Evolutionary conservation across 139 green algal genomes (phyloP).

Genomic region (Diplosphaera chodatii): DNA sequence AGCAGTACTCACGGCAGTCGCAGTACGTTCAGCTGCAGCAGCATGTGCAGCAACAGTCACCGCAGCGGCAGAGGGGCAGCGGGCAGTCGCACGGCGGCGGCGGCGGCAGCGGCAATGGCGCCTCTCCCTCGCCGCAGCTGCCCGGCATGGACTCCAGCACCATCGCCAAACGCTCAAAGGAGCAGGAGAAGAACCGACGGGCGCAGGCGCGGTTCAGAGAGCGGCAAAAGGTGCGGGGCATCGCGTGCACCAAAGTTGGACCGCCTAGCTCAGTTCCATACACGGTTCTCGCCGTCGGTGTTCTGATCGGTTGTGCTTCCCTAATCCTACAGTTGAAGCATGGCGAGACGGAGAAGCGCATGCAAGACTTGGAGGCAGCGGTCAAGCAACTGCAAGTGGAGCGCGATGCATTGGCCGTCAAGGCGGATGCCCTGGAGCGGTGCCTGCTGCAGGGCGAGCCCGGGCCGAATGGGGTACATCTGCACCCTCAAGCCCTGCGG

Average conservation of each 20-base stretch:
- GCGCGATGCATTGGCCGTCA: not conserved
- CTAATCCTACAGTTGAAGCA: not conserved
- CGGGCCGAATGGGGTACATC: not conserved
- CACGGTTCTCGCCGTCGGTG: too few relatives aligned
- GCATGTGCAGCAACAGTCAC: too few relatives aligned
- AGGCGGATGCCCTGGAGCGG: not conserved
- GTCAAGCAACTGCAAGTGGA: not conserved
- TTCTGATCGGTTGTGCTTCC: too few relatives aligned
- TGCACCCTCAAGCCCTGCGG: too few relatives aligned
- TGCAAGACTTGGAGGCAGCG: not conserved
- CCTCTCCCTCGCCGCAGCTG: too few relatives aligned
- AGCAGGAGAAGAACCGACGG: conserved; percentile 14
- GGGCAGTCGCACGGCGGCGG: too few relatives aligned
- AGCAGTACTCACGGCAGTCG: too few relatives aligned
- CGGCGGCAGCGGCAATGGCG: too few relatives aligned
- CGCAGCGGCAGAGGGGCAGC: too few relatives aligned
- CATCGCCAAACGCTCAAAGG: not conserved
- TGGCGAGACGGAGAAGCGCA: not conserved
- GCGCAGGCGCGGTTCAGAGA: conserved; percentile 15
- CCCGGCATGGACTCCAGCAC: not conserved
- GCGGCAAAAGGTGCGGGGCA: conserved; percentile 1
- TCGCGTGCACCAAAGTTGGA: too few relatives aligned
- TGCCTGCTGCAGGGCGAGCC: not conserved
- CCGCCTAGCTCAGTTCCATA: too few relatives aligned
- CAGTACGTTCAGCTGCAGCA: too few relatives aligned